Evolutionary conservation across 768 basidiomycete genomes (phyloP).

Genomic region (Boletus bicolor): DNA sequence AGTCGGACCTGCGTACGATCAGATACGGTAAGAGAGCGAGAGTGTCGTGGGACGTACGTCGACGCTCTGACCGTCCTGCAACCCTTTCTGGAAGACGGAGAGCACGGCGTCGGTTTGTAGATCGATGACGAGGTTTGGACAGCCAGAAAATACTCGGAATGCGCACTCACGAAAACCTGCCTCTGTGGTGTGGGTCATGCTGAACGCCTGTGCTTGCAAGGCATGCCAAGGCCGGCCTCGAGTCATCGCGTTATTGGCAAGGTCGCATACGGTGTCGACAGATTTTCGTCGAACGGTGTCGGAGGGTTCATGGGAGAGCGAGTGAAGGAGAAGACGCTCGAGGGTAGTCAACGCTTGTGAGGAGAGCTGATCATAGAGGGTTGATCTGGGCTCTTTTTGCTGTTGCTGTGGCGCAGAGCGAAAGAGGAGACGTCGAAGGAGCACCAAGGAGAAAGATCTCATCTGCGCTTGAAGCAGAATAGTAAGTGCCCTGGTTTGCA

Average conservation of each 20-base stretch:
- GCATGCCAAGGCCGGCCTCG: slow-evolving; percentile 82
- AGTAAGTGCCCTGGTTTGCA: slow-evolving; percentile 4
- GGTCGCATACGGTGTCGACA: slow-evolving; percentile 72
- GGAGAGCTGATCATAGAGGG: slow-evolving; percentile 76
- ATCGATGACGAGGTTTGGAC: slow-evolving; percentile 74
- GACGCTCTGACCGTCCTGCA: slow-evolving; percentile 63
- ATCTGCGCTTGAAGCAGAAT: slow-evolving; percentile 45
- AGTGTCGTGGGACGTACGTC: slow-evolving; percentile 44
- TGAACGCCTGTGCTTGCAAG: slow-evolving; percentile 67
- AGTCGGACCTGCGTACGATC: slow-evolving; percentile 54
- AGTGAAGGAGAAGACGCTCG: slow-evolving; percentile 69
- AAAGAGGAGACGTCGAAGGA: slow-evolving; percentile 76
- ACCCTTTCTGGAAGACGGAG: slow-evolving; percentile 60
- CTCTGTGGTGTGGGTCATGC: slow-evolving; percentile 45
- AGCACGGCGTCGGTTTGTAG: slow-evolving; percentile 69
- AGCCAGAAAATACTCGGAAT: slow-evolving; percentile 68
- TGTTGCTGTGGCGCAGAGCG: slow-evolving; percentile 45
- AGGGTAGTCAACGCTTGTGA: slow-evolving; percentile 61
- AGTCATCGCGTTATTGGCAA: slow-evolving; percentile 71
- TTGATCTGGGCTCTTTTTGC: slow-evolving; percentile 41
- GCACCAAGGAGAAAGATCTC: slow-evolving; percentile 81
- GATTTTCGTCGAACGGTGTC: slow-evolving; percentile 62
- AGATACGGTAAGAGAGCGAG: neutral
- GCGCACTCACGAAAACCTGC: slow-evolving; percentile 54
- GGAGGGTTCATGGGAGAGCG: slow-evolving; percentile 59